Percentiles rank a stretch among this genome's conserved stretches.
These are phyloP conservation scores for Anthracocystis walkeri DNA, from an alignment of 1,284 basidiomycete species.

Conservation along the genomic window DNA sequence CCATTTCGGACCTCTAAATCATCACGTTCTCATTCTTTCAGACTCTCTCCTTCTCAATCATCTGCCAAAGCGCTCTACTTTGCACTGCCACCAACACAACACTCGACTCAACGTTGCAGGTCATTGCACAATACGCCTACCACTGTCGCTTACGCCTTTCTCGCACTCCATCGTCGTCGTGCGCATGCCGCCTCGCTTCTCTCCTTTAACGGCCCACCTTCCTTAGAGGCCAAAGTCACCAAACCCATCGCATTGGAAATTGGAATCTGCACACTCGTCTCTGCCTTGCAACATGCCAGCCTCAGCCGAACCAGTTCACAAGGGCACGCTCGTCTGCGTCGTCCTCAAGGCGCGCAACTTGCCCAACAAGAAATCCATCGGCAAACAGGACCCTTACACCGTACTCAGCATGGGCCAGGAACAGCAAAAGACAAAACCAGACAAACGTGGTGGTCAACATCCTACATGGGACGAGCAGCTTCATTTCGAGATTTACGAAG, in stretches of 20 bases:
- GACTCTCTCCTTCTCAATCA: not conserved
- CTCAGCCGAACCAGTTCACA: conserved; percentile 42
- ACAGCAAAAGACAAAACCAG: conserved; percentile 78
- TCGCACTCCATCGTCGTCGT: not conserved
- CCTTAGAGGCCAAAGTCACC: not conserved
- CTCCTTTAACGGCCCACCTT: not conserved
- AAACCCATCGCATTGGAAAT: no score
- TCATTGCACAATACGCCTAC: no score
- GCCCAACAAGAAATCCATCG: conserved; percentile 66
- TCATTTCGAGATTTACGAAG: conserved; percentile 89
- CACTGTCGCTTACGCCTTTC: no score
- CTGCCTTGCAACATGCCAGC: conserved; percentile 31
- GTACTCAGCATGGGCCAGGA: conserved; percentile 77
- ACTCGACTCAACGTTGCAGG: no score
- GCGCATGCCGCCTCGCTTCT: conserved; percentile 6
- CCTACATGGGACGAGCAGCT: conserved; percentile 99
- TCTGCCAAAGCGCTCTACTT: not conserved
- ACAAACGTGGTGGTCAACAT: conserved; percentile 96
- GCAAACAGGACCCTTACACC: conserved; percentile 98
- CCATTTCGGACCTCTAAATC: not conserved
- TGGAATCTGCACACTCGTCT: no score
- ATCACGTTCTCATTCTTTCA: not conserved
- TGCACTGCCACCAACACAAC: no score
- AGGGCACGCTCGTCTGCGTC: conserved; percentile 91
- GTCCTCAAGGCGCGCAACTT: conserved; percentile 86